Percentiles rank a stretch among this genome's conserved stretches.
Conservation (phyloP, 2,329 filamentous ascomycete genomes). For the Cercospora sp. region DNA sequence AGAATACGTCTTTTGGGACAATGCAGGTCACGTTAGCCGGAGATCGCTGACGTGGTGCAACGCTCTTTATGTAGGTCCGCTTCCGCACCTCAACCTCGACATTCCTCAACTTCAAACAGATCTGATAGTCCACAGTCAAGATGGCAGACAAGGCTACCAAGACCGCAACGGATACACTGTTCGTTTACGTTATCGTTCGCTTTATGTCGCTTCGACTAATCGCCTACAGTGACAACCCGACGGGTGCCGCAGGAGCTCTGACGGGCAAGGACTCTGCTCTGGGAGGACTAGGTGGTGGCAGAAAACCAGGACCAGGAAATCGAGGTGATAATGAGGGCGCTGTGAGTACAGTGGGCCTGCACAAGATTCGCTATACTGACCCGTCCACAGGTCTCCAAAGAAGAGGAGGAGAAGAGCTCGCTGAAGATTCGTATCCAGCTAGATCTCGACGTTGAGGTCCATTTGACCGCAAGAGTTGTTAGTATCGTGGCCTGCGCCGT, state of each 20-base stretch:
- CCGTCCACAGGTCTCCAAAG: neutral
- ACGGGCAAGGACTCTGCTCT: slow-evolving; percentile 12
- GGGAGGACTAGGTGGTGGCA: slow-evolving; percentile 1
- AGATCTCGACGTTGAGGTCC: slow-evolving; percentile 36
- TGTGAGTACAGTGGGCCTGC: neutral
- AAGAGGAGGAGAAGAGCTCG: slow-evolving; percentile 28
- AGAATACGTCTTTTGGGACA: neutral
- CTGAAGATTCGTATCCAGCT: slow-evolving; percentile 35
- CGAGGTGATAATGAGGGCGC: slow-evolving; percentile 4
- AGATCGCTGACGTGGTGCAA: neutral
- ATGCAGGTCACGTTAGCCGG: neutral
- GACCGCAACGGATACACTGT: slow-evolving; percentile 11
- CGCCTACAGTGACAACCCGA: neutral
- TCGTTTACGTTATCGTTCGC: neutral
- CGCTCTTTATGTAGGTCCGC: neutral
- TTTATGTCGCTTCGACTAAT: neutral
- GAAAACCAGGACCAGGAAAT: slow-evolving; percentile 4
- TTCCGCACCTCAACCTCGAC: neutral
- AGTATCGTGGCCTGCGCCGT: too few relatives aligned
- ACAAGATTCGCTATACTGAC: neutral
- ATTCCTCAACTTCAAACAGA: neutral
- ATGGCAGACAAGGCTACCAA: slow-evolving; percentile 16
- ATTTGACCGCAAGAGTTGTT: slow-evolving; percentile 29
- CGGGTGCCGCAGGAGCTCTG: slow-evolving; percentile 9
- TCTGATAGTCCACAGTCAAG: neutral